Evolutionary conservation across 768 basidiomycete genomes (phyloP).

Genomic region (Mycena alexandri): DNA sequence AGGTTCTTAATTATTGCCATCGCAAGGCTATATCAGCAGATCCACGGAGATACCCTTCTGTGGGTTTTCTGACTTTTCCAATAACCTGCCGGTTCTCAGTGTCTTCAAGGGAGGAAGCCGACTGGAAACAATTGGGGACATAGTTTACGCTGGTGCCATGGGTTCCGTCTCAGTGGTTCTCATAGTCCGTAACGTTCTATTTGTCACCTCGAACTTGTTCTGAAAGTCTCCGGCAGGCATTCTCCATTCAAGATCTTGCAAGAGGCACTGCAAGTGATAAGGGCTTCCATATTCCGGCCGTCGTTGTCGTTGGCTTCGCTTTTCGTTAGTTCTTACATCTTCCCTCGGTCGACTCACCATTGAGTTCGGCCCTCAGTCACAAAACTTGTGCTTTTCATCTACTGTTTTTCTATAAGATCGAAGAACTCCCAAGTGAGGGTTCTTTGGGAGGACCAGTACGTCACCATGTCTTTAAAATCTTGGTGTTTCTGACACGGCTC

Average conservation of each 20-base stretch:
- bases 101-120: constrained; percentile 55
- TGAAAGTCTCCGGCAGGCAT: constrained; percentile 20
- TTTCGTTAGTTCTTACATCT: constrained; percentile 52
- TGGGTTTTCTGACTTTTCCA: constrained; percentile 60
- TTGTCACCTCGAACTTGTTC: neutral
- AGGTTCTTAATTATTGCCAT: constrained; percentile 61
- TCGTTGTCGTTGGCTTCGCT: constrained; percentile 67
- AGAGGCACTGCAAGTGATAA: neutral
- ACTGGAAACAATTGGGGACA: constrained; percentile 67
- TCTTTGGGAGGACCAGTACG: constrained; percentile 67
- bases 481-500: neutral
- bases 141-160: constrained; percentile 57
- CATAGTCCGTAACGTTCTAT: constrained; percentile 53
- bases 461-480: neutral
- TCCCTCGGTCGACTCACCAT: too few relatives aligned
- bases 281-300: constrained; percentile 63
- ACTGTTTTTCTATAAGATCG: constrained; percentile 64
- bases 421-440: constrained; percentile 70
- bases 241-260: constrained; percentile 50
- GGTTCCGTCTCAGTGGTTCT: constrained; percentile 34
- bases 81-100: constrained; percentile 27
- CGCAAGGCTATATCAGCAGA: constrained; percentile 47
- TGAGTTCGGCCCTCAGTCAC: constrained; percentile 45
- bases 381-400: constrained; percentile 71
- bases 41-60: constrained; percentile 44